Conservation (phyloP, 129 eudicot species). For the Erigeron canadensis region DNA sequence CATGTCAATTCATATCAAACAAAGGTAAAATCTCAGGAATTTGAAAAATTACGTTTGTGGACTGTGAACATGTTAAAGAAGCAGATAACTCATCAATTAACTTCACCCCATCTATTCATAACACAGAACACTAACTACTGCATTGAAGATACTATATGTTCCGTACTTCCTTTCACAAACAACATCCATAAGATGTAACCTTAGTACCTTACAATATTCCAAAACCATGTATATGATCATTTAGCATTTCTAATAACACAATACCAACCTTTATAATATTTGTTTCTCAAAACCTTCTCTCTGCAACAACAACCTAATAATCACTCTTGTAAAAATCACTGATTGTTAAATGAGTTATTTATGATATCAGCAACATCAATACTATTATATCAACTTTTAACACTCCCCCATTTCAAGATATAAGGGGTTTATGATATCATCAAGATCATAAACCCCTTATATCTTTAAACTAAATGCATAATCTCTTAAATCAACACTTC, state of each 20-base stretch:
- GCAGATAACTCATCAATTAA: conserved; percentile 12
- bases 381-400: neutral
- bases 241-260: conserved; percentile 13
- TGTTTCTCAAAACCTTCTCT: conserved; percentile 8
- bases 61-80: neutral
- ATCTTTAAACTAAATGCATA: neutral
- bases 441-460: conserved; percentile 4
- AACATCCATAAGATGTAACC: conserved; percentile 15
- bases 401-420: conserved; percentile 4
- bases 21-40: neutral
- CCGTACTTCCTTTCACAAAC: conserved; percentile 16
- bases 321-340: neutral
- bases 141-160: conserved; percentile 5
- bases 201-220: conserved; percentile 5
- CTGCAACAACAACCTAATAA: neutral
- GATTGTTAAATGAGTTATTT: neutral
- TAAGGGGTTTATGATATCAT: too few species aligned
- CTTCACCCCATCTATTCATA: neutral
- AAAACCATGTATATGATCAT: conserved; percentile 12
- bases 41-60: neutral
- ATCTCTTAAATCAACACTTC: too few species aligned
- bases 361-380: neutral
- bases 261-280: neutral
- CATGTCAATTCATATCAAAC: conserved; percentile 15
- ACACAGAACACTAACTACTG: conserved; percentile 8